Percentiles rank a stretch among this genome's conserved stretches.
Evolutionary conservation across 129 eudicot species (phyloP).

Genomic region (Flaveria ramosissima): DNA sequence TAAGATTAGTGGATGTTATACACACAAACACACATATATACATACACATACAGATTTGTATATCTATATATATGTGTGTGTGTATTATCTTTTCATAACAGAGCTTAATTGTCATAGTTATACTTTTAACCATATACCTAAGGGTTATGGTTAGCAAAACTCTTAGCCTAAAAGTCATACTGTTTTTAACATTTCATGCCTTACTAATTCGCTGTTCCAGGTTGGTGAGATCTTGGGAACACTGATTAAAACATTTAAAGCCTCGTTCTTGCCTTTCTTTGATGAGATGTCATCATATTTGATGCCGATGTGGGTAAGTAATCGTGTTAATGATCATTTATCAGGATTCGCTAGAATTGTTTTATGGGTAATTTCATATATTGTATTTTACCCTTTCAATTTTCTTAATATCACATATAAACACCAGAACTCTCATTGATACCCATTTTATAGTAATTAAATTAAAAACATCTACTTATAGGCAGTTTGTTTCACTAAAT

Average conservation of each 20-base stretch:
- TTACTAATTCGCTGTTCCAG: slow-evolving; percentile 41
- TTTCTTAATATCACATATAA: background rate
- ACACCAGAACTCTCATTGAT: background rate
- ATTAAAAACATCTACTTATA: background rate
- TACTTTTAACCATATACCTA: background rate
- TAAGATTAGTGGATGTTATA: background rate
- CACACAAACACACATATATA: too few species aligned
- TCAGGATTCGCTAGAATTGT: background rate
- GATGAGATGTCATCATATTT: slow-evolving; percentile 89
- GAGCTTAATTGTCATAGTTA: background rate
- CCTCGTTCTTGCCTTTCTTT: slow-evolving; percentile 95
- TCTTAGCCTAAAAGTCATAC: background rate
- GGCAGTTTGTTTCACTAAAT: background rate
- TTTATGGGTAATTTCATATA: background rate
- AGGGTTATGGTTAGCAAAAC: background rate
- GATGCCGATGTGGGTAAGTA: slow-evolving; percentile 99
- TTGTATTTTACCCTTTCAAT: background rate
- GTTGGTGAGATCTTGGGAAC: slow-evolving; percentile 96
- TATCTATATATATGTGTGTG: too few species aligned
- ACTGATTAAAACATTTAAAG: slow-evolving; percentile 90
- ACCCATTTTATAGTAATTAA: background rate
- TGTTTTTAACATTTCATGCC: background rate
- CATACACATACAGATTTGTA: too few species aligned
- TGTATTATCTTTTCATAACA: too few species aligned
- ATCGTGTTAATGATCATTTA: slow-evolving; percentile 1